These are phyloP conservation scores for Amanita jacksonii DNA, from an alignment of 768 basidiomycete species.

Conservation along the genomic window DNA sequence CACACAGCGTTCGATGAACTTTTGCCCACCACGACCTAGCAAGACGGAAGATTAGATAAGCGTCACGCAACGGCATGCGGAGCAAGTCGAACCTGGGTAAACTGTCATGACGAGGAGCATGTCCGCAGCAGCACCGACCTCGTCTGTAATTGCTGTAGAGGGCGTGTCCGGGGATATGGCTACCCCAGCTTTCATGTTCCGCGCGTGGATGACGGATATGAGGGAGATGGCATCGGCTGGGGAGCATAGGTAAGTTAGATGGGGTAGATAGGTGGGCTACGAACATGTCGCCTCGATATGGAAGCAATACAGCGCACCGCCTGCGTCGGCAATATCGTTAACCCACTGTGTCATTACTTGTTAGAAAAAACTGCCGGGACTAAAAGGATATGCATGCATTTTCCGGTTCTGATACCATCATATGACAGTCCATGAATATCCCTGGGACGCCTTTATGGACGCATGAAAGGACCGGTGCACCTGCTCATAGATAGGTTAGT, in stretches of 20 bases:
- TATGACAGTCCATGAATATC: conserved; percentile 99
- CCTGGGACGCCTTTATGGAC: conserved; percentile 82
- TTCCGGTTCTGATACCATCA: conserved; percentile 97
- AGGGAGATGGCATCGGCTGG: conserved; percentile 63
- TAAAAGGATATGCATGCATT: conserved; percentile 38
- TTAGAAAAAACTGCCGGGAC: neutral
- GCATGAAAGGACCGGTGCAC: conserved; percentile 80
- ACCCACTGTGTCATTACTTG: conserved; percentile 79
- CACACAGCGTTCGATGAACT: conserved; percentile 88
- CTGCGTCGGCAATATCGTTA: conserved; percentile 87
- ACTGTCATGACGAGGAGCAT: conserved; percentile 99
- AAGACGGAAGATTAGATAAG: neutral
- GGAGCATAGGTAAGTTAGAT: neutral
- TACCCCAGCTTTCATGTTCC: conserved; percentile 88
- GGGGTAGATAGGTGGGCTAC: neutral
- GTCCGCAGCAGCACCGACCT: conserved; percentile 74
- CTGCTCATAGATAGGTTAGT: conserved; percentile 27
- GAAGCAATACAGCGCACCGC: conserved; percentile 92
- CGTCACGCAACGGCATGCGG: neutral
- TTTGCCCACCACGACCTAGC: conserved; percentile 87
- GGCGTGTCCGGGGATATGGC: conserved; percentile 97
- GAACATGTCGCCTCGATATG: conserved; percentile 88
- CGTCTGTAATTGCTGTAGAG: conserved; percentile 78
- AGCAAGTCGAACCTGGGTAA: conserved; percentile 57
- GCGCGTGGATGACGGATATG: conserved; percentile 71